Percentiles rank a stretch among this genome's conserved stretches.
Conservation (phyloP, 768 basidiomycete species). For the Lyophyllum atratum region DNA sequence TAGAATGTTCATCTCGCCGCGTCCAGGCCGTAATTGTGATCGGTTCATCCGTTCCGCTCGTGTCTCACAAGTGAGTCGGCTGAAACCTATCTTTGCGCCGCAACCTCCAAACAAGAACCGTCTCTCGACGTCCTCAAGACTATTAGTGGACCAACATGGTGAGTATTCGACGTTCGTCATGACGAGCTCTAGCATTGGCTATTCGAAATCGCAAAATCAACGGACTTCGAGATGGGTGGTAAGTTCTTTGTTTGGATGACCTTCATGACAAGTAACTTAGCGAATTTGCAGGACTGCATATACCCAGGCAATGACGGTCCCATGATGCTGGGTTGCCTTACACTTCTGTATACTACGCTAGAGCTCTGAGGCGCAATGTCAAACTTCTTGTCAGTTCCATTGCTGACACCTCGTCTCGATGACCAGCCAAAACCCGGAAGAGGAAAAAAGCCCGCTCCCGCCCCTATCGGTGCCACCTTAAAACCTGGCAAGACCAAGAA, state of each 20-base stretch:
- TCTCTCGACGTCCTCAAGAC: constrained; percentile 45
- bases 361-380: constrained; percentile 56
- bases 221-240: constrained; percentile 51
- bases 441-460: constrained; percentile 84
- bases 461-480: constrained; percentile 79
- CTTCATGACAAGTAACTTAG: constrained; percentile 10
- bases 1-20: too few relatives aligned
- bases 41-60: too few relatives aligned
- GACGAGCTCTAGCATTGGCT: constrained; percentile 41
- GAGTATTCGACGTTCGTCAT: constrained; percentile 33
- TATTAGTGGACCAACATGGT: constrained; percentile 52
- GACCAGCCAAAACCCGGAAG: constrained; percentile 84
- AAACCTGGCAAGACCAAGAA: constrained; percentile 77
- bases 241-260: constrained; percentile 43
- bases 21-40: too few relatives aligned
- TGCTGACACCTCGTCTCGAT: constrained; percentile 79
- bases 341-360: constrained; percentile 39
- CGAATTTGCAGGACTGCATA: constrained; percentile 22
- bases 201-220: constrained; percentile 33
- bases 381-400: constrained; percentile 30
- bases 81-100: too few relatives aligned
- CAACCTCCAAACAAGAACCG: too few relatives aligned
- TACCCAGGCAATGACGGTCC: constrained; percentile 41
- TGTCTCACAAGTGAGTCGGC: too few relatives aligned
- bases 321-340: constrained; percentile 37